These are phyloP conservation scores for Podospora pseudoanserina DNA, from an alignment of 495 filamentous ascomycete species.

Conservation along the genomic window DNA sequence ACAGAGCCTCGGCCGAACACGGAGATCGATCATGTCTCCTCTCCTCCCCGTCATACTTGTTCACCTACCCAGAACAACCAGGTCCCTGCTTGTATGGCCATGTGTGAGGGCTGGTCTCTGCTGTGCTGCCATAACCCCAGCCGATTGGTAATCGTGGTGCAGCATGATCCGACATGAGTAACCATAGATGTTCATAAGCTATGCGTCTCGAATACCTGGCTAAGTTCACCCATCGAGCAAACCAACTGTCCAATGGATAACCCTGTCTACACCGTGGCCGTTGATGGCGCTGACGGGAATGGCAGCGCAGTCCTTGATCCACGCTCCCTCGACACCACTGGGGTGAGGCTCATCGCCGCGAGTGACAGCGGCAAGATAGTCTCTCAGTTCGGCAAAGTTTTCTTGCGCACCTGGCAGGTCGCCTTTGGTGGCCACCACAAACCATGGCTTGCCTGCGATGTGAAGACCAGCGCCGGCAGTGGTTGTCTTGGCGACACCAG, in stretches of 20 bases:
- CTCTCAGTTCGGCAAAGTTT: conserved; percentile 66
- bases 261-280: conserved; percentile 74
- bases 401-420: conserved; percentile 75
- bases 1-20: not conserved
- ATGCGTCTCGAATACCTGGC: not conserved
- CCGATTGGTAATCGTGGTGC: not conserved
- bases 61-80: not conserved
- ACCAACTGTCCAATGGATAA: conserved; percentile 72
- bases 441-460: conserved; percentile 89
- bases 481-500: conserved; percentile 34
- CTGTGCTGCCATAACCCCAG: not conserved
- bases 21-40: not conserved
- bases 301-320: conserved; percentile 60
- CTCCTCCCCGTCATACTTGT: not conserved
- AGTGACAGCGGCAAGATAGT: conserved; percentile 61
- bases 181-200: too few species aligned
- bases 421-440: conserved; percentile 93
- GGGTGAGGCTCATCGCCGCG: conserved; percentile 62
- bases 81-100: not conserved
- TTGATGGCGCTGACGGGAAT: conserved; percentile 88
- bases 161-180: not conserved
- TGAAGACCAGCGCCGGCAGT: conserved; percentile 46
- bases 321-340: conserved; percentile 61
- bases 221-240: conserved; percentile 54
- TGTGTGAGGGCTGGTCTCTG: not conserved